Conservation (phyloP, 257 asterid species). For the Solanum chiquidenum region DNA sequence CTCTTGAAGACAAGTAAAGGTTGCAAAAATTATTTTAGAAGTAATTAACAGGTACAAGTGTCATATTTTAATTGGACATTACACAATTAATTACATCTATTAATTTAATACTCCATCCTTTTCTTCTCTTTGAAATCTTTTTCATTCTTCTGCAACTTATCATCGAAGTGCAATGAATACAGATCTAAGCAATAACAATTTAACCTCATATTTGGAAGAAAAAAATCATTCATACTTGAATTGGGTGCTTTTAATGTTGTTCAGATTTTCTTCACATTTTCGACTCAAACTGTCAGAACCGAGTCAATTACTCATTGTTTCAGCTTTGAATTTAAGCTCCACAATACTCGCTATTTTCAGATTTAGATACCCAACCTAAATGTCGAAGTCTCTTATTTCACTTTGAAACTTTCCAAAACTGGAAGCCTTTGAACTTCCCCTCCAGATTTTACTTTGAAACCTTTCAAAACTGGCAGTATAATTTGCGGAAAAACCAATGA, state of each 20-base stretch:
- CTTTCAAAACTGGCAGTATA: neutral
- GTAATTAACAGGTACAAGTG: neutral
- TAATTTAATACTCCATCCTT: no score
- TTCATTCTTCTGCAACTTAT: no score
- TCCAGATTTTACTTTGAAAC: neutral
- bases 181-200: neutral
- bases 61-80: neutral
- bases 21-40: neutral
- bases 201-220: neutral
- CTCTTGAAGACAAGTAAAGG: neutral
- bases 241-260: neutral
- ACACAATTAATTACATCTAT: neutral
- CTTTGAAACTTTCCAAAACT: neutral
- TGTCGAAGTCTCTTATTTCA: neutral
- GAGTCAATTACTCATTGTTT: neutral
- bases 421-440: neutral
- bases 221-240: no score
- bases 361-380: neutral
- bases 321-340: neutral
- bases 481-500: neutral
- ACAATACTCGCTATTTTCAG: neutral
- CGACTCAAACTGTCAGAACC: neutral
- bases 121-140: no score
- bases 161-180: neutral
- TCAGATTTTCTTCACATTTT: neutral